phyloP scores from a whole-genome alignment of 176 grass and related monocot species.

The Cenchrus americanus region DNA sequence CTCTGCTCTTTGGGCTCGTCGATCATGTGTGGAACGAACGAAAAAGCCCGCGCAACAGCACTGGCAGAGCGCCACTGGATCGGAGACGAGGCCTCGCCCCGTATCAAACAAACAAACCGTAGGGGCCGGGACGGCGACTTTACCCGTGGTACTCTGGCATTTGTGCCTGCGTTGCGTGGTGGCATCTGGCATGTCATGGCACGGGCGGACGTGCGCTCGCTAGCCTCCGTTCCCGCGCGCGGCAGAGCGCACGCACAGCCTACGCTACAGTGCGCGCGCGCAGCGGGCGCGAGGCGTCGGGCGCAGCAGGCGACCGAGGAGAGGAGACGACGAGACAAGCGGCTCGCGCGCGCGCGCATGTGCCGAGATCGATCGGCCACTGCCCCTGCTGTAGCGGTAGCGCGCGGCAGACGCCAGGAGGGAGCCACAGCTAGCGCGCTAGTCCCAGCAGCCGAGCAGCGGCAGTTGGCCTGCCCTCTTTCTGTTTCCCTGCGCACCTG shows the following conservation, averaged over 20 bases:
- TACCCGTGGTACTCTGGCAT: neutral
- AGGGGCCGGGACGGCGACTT: no score
- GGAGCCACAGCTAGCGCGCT: neutral
- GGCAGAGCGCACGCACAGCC: neutral
- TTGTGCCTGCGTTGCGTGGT: no score
- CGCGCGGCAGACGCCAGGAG: neutral
- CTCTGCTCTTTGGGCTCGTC: no score
- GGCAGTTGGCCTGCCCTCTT: constrained; percentile 19
- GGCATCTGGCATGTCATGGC: no score
- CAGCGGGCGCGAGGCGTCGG: neutral
- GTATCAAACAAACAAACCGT: no score
- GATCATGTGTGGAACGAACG: no score
- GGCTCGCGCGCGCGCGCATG: constrained; percentile 9
- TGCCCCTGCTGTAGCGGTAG: neutral
- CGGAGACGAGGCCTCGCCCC: no score
- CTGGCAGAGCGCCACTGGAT: no score
- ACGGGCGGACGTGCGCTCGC: no score
- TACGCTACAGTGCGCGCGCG: neutral
- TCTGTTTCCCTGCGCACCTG: neutral
- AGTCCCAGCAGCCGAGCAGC: neutral
- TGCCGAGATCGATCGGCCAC: neutral
- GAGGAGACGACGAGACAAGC: neutral
- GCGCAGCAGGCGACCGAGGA: neutral
- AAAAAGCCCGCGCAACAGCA: no score
- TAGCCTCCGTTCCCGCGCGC: neutral